Conservation (phyloP, 345 rosid species). For the Garcia nutans region DNA sequence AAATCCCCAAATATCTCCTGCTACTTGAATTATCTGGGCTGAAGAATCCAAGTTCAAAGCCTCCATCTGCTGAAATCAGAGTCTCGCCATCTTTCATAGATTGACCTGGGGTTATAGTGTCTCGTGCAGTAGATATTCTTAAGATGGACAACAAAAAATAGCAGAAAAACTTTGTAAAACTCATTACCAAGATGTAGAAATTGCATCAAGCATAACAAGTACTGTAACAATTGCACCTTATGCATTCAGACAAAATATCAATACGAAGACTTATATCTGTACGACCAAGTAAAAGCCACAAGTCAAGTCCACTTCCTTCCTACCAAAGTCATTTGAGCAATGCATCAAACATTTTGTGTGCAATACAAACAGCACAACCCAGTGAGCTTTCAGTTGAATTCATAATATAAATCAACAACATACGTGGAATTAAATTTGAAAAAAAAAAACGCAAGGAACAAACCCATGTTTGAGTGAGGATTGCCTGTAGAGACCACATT, state of each 20-base stretch:
- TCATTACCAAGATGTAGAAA: not conserved
- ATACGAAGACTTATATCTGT: not conserved
- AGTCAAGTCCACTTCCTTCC: not conserved
- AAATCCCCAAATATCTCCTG: slow-evolving; percentile 8
- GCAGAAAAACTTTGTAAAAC: not conserved
- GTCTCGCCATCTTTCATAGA: slow-evolving; percentile 23
- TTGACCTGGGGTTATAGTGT: slow-evolving; percentile 16
- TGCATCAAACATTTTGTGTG: not conserved
- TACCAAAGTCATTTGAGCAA: not conserved
- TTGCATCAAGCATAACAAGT: not conserved
- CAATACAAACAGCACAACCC: too few species aligned
- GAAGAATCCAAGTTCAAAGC: slow-evolving; percentile 41
- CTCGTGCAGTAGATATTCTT: slow-evolving; percentile 3
- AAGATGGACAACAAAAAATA: not conserved
- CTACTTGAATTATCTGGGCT: slow-evolving; percentile 4
- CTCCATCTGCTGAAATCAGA: slow-evolving; percentile 19
- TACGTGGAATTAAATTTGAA: too few species aligned
- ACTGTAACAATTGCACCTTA: too few species aligned
- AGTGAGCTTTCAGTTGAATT: too few species aligned
- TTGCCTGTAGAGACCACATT: too few species aligned
- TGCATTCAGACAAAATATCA: too few species aligned
- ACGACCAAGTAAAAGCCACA: too few species aligned
- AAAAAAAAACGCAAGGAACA: too few species aligned
- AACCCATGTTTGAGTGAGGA: too few species aligned
- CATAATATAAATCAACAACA: too few species aligned